Evolutionary conservation across 2,329 filamentous ascomycete genomes (phyloP), one percentile per base, ranked within the genome.

Genomic region (Claviceps sorghi): DNA sequence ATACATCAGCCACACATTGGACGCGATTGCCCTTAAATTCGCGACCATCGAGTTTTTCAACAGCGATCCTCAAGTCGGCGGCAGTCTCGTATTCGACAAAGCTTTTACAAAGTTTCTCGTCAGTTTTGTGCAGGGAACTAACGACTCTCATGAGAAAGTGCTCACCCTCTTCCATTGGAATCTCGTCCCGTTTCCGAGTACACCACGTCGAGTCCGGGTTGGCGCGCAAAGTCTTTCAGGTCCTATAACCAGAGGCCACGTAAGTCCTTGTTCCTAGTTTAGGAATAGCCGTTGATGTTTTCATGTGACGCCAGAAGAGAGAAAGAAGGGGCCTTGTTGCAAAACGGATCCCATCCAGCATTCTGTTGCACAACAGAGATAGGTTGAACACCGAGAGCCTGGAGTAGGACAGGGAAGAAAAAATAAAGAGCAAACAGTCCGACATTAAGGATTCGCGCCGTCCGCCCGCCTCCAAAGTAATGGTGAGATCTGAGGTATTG

Each of bases 21-120:
- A 98, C 91, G 58, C 82, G 79, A 58, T 82, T 82, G 61, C 88
- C 89, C 75, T 96, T 96, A 71, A 97, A 97, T 64, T 95, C 89
- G 65, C 83, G 84, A 59, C 83, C 83, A 67, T 97, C 89, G 57
- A 98, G 85, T 71, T 96, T 96, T 68, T 96, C 89, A 53, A 97
- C 88, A 51, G 93, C 93, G 55, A 84, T 84, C 66, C 87, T 88
- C 54, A 98, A 74, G 64, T 98, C 93, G 59, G 82, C 83, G 54
- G 86, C 86, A 56, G 88, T 95, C 72, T 98, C 93, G 64, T 96
- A 98, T 67, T 98, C 93, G 65, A 98, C 91, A 68, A 96, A 97
- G 64, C 91, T 96, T 38, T 9, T 15, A 19, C 6, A 4, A 11
- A 30, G 13, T 13, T 15, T 13, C 11, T 8, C 15, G 49, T 51